Evolutionary conservation across 1,284 basidiomycete species (phyloP).

Genomic region (Puccinia coronata): DNA sequence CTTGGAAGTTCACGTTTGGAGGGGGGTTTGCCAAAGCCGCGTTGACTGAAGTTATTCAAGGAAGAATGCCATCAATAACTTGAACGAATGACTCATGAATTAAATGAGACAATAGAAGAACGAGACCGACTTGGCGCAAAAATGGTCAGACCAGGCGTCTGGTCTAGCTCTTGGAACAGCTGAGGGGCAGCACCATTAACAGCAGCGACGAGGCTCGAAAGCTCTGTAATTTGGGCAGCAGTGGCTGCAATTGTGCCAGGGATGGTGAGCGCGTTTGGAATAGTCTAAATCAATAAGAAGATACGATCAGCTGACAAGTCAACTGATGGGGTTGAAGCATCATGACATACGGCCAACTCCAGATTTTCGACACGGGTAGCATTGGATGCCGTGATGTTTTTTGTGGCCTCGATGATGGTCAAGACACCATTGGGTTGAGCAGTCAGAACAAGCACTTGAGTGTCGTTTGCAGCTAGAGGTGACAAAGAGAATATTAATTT

Average conservation of each 20-base stretch:
- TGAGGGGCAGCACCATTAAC: slow-evolving; percentile 23
- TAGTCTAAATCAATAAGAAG: background rate
- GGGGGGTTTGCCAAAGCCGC: slow-evolving; percentile 21
- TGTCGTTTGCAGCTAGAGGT: slow-evolving; percentile 38
- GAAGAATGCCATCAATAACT: too few species aligned
- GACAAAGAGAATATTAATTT: background rate
- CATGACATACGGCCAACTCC: slow-evolving; percentile 15
- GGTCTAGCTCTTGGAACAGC: slow-evolving; percentile 36
- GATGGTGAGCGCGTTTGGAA: slow-evolving; percentile 28
- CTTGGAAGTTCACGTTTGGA: slow-evolving; percentile 31
- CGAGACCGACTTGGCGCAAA: slow-evolving; percentile 27
- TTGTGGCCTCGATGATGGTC: slow-evolving; percentile 23
- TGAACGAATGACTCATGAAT: too few species aligned
- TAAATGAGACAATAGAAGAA: background rate
- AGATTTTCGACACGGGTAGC: slow-evolving; percentile 21
- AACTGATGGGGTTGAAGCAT: background rate
- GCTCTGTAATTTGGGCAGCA: slow-evolving; percentile 16
- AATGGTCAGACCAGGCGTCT: slow-evolving; percentile 37
- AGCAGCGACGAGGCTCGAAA: slow-evolving; percentile 30
- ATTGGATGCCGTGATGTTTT: slow-evolving; percentile 34
- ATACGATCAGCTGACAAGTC: background rate
- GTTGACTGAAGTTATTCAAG: slow-evolving; percentile 22
- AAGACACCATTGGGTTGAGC: slow-evolving; percentile 21
- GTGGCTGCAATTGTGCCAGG: slow-evolving; percentile 34
- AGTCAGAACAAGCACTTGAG: slow-evolving; percentile 38